phyloP scores from a whole-genome alignment of 1,284 basidiomycete genomes.

The Pulchroboletus neoregius region DNA sequence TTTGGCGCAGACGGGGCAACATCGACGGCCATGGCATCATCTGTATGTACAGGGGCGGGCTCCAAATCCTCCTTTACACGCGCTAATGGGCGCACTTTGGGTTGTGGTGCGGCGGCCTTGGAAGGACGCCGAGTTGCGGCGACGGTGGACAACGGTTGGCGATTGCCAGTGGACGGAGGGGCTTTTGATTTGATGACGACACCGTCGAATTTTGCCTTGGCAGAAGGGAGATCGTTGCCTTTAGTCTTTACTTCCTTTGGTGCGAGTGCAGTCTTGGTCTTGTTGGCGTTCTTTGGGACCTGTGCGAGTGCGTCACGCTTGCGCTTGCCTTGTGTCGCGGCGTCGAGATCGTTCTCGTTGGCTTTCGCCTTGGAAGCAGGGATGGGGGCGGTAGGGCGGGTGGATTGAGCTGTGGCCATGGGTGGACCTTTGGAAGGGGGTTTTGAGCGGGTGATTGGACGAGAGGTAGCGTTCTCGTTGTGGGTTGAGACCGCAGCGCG shows the following conservation, averaged over 20 bases:
- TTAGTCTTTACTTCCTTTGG: slow-evolving; percentile 41
- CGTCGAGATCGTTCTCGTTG: slow-evolving; percentile 41
- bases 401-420: slow-evolving; percentile 38
- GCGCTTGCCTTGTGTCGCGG: slow-evolving; percentile 52
- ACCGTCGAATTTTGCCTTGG: slow-evolving; percentile 48
- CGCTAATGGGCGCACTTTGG: slow-evolving; percentile 24
- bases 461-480: slow-evolving; percentile 63
- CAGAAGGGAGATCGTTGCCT: slow-evolving; percentile 37
- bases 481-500: slow-evolving; percentile 51
- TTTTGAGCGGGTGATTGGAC: slow-evolving; percentile 56
- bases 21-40: slow-evolving; percentile 62
- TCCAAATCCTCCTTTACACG: slow-evolving; percentile 37
- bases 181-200: slow-evolving; percentile 49
- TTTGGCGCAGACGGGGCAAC: slow-evolving; percentile 2
- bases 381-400: slow-evolving; percentile 45
- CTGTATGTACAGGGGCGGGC: slow-evolving; percentile 30
- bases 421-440: slow-evolving; percentile 42
- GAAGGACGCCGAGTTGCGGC: slow-evolving; percentile 32
- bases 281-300: slow-evolving; percentile 51
- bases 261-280: slow-evolving; percentile 38
- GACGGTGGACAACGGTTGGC: slow-evolving; percentile 40
- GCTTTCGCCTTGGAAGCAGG: slow-evolving; percentile 51
- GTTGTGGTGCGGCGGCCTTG: slow-evolving; percentile 22
- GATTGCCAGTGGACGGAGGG: slow-evolving; percentile 32
- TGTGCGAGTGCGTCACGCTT: slow-evolving; percentile 74